A percentile compares a stretch with the other conserved stretches of the same genome.
These are phyloP conservation scores for Coniella vitis DNA, from an alignment of 2,329 filamentous ascomycete species.

Conservation along the genomic window DNA sequence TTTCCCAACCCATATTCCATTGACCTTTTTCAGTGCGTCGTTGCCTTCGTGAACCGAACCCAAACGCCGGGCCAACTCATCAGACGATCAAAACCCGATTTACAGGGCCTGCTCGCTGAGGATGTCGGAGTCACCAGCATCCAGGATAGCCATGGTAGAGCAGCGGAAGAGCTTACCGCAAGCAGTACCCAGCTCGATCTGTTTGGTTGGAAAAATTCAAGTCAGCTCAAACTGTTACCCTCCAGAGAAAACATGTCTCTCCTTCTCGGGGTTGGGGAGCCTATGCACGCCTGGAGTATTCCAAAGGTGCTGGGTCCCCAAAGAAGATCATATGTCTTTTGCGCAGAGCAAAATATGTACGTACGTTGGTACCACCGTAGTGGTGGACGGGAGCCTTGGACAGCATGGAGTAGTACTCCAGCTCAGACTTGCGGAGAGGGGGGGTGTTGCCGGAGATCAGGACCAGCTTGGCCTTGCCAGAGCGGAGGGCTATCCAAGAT, in stretches of 20 bases:
- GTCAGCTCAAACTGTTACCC: slow-evolving; percentile 62
- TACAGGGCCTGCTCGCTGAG: slow-evolving; percentile 69
- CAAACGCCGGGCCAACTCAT: slow-evolving; percentile 9
- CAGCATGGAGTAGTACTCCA: slow-evolving; percentile 92
- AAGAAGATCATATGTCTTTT: slow-evolving; percentile 12
- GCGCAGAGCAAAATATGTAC: slow-evolving; percentile 35
- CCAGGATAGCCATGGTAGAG: slow-evolving; percentile 94
- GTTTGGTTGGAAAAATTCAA: slow-evolving; percentile 29
- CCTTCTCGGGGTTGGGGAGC: slow-evolving; percentile 70
- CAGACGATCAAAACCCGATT: slow-evolving; percentile 17
- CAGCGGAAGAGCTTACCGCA: slow-evolving; percentile 99
- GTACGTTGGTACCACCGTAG: slow-evolving; percentile 98
- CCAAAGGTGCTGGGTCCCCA: slow-evolving; percentile 2
- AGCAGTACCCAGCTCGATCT: slow-evolving; percentile 97
- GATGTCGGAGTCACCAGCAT: slow-evolving; percentile 98
- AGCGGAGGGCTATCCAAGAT: slow-evolving; percentile 75
- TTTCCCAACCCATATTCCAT: slow-evolving; percentile 11
- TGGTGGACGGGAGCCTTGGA: slow-evolving; percentile 95
- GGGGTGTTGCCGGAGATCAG: slow-evolving; percentile 89
- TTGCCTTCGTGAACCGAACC: slow-evolving; percentile 13
- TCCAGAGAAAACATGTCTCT: slow-evolving; percentile 74
- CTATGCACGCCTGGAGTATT: slow-evolving; percentile 14
- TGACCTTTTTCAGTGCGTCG: slow-evolving; percentile 2
- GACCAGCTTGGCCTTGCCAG: slow-evolving; percentile 97
- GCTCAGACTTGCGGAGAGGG: slow-evolving; percentile 94